Percentiles rank a stretch among this genome's conserved stretches.
These are phyloP conservation scores for Lodderomyces beijingensis DNA, from an alignment of 1,139 yeast species.

Conservation along the genomic window DNA sequence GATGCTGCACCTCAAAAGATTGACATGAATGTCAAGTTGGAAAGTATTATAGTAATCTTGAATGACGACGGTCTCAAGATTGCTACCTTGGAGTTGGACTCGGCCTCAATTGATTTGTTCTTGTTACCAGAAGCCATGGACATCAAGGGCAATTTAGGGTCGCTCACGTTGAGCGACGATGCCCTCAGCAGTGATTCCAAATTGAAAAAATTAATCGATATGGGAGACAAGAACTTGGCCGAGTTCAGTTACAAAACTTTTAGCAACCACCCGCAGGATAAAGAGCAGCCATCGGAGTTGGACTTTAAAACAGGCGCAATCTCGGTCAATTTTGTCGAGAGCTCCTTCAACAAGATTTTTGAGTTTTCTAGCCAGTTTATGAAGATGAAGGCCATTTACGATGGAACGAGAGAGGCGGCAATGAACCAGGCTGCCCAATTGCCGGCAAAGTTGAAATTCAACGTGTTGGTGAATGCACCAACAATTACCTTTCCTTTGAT, in stretches of 20 bases:
- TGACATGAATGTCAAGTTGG: conserved; percentile 63
- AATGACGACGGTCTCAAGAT: conserved; percentile 82
- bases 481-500: conserved; percentile 72
- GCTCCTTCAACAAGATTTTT: conserved; percentile 65
- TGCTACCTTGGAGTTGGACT: conserved; percentile 73
- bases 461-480: conserved; percentile 75
- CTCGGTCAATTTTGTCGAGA: conserved; percentile 73
- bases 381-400: conserved; percentile 83
- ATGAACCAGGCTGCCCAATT: conserved; percentile 59
- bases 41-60: conserved; percentile 68
- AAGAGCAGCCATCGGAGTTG: conserved; percentile 48
- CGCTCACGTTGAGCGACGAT: conserved; percentile 74
- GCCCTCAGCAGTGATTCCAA: conserved; percentile 57
- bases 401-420: conserved; percentile 84
- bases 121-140: conserved; percentile 77
- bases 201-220: conserved; percentile 63
- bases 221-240: conserved; percentile 80
- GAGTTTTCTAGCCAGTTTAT: conserved; percentile 71
- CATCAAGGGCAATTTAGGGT: conserved; percentile 73
- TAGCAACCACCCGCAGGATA: conserved; percentile 47
- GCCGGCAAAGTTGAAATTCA: conserved; percentile 63
- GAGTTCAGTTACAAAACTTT: conserved; percentile 81
- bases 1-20: conserved; percentile 67
- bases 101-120: conserved; percentile 64
- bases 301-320: conserved; percentile 74